A percentile compares a stretch with the other conserved stretches of the same genome.
phyloP scores from a whole-genome alignment of 257 asterid genomes.

The Euphrasia confusa region DNA sequence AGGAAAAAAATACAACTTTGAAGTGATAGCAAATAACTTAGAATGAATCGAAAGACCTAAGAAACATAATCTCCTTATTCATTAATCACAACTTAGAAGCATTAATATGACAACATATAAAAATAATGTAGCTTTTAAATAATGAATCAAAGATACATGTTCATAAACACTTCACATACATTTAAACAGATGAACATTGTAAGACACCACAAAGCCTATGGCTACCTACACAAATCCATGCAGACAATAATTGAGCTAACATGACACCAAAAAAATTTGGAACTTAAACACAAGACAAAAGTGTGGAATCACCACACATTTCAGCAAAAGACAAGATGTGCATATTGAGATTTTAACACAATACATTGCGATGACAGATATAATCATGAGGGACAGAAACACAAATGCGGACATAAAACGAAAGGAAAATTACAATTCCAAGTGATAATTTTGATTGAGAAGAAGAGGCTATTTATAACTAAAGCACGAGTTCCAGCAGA shows the following conservation, averaged over 20 bases:
- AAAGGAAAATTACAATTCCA: neutral
- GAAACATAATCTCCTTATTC: too few relatives aligned
- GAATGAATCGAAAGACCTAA: too few relatives aligned
- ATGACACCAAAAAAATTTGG: neutral
- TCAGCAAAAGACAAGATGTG: neutral
- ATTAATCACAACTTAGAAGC: too few relatives aligned
- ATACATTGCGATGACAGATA: neutral
- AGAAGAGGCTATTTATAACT: neutral
- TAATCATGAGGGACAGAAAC: neutral
- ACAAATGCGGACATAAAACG: neutral
- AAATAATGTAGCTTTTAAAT: too few relatives aligned
- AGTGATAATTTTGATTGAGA: neutral
- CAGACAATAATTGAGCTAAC: neutral
- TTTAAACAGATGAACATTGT: neutral
- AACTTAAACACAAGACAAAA: slow-evolving; percentile 1
- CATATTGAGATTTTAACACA: too few relatives aligned
- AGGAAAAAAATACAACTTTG: slow-evolving; percentile 12
- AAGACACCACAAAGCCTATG: too few relatives aligned
- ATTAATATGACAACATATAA: too few relatives aligned
- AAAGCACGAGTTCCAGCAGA: neutral
- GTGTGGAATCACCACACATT: neutral
- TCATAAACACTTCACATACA: slow-evolving; percentile 9
- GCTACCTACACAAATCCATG: neutral
- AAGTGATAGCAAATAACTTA: slow-evolving; percentile 16
- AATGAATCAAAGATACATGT: too few relatives aligned